Evolutionary conservation across 108 stramenopile genomes (phyloP).

Genomic region (Cyclostephanos invisitatus): DNA sequence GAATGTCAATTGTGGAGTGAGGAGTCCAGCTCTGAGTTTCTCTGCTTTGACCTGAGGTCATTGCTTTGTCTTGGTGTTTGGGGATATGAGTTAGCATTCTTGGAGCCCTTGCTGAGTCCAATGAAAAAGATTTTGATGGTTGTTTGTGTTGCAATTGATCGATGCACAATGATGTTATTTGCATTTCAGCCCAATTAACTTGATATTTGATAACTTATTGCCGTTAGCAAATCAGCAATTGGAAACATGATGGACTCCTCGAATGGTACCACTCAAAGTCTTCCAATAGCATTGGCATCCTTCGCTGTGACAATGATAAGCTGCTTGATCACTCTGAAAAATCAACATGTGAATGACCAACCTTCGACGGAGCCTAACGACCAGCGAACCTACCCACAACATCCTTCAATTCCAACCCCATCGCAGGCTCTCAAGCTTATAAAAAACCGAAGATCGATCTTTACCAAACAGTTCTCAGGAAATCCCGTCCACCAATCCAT

Average conservation of each 20-base stretch:
- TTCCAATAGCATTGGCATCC: not conserved
- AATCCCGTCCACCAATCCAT: slow-evolving; percentile 18
- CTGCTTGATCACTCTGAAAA: not conserved
- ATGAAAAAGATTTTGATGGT: slow-evolving; percentile 5
- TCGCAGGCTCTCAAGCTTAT: slow-evolving; percentile 23
- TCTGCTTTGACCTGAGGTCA: slow-evolving; percentile 13
- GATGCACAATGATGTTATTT: not conserved
- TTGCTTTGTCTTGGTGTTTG: slow-evolving; percentile 2
- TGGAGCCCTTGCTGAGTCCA: slow-evolving; percentile 28
- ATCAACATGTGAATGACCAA: not conserved
- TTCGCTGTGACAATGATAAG: slow-evolving; percentile 11
- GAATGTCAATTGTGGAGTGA: slow-evolving; percentile 23
- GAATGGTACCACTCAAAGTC: slow-evolving; percentile 4
- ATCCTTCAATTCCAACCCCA: slow-evolving; percentile 4
- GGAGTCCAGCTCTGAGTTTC: slow-evolving; percentile 12
- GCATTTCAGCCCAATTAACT: not conserved
- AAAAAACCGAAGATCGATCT: slow-evolving; percentile 36
- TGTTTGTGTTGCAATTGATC: not conserved
- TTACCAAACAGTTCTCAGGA: slow-evolving; percentile 46
- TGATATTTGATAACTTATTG: not conserved
- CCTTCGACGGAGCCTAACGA: not conserved
- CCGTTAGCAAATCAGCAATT: no score
- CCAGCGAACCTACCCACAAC: not conserved
- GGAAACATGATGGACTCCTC: not conserved
- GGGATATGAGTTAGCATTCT: slow-evolving; percentile 30